Base-by-base conservation (phyloP, 441 rosid genomes). In the Jatropha multifida region DNA sequence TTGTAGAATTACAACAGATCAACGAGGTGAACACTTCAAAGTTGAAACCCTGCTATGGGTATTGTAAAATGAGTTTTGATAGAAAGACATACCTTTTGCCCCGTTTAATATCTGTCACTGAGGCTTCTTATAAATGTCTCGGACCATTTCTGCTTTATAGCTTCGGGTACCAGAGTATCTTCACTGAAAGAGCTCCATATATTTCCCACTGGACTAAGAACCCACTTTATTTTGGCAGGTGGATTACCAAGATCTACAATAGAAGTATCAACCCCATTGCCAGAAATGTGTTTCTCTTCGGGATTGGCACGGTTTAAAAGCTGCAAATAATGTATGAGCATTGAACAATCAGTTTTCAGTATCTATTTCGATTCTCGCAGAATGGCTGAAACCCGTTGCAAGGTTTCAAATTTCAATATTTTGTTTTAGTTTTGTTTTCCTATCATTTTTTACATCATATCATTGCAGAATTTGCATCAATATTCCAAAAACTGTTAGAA, bases 221-320 rank as follows among this genome's bases (percentile, higher is more conserved):
- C 84, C 90, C 90, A 89, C 69, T 88, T 88, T 15, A 85, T 77
- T 81, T 79, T 83, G 54, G 75, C 70, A 2, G 90, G 88, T 12
- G 84, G 86, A 63, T 40, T 82, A 56, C 77, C 13, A 64, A 58
- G 55, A 41, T 75, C 64, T 3, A 65, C 52, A 20, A 44, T 32
- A 71, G 81, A 74, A 62, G 76, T 70, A 20, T 71, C 71, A 69
- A 59, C 81, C 60, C 73, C 68, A 38, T 65, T 17, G 27, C 8
- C 42, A 27, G 32, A 41, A 61, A 69, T n/a, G 40, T 38, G 69
- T 63, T 73, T 78, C 77, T 56, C 64, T 18, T 17, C 14, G 72
- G 74, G 76, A 82, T 82, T 70, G 41, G 46, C 66, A 58, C 56
- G 51, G 26, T 71, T 74, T 38, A 73, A 63, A 20, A 32, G 73